Evolutionary conservation across 2,329 filamentous ascomycete species (phyloP).

Genomic region (Alternaria postmessia): DNA sequence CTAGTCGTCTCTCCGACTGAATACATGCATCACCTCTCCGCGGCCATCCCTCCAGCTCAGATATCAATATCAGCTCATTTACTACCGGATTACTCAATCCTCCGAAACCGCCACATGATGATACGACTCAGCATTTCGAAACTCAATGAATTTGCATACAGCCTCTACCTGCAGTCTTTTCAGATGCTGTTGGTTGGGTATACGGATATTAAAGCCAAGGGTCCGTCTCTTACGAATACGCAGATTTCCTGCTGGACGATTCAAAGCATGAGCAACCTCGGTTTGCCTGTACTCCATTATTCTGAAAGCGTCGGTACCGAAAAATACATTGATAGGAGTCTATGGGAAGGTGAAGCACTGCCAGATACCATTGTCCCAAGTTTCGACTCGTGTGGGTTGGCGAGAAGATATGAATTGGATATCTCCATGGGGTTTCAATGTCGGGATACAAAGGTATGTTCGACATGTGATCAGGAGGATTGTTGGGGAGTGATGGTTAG

Average conservation of each 20-base stretch:
- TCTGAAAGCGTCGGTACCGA: conserved; percentile 4
- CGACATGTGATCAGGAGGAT: neutral
- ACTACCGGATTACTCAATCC: no score
- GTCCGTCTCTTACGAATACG: neutral
- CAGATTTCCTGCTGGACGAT: conserved; percentile 23
- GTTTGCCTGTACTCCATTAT: conserved; percentile 1
- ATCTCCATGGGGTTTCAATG: conserved; percentile 27
- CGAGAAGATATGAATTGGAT: conserved; percentile 25
- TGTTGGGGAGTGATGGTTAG: no score
- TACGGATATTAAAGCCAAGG: no score
- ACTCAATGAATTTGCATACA: no score
- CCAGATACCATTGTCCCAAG: conserved; percentile 17
- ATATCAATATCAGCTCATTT: no score
- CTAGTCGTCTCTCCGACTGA: no score
- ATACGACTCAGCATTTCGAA: no score
- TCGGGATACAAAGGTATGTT: conserved; percentile 5
- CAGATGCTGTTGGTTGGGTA: no score
- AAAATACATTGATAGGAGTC: neutral
- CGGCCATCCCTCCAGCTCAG: no score
- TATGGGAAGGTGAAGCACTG: conserved; percentile 16
- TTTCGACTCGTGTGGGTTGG: conserved; percentile 22
- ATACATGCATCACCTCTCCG: no score
- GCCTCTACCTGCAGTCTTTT: no score
- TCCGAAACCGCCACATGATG: no score
- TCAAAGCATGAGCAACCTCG: conserved; percentile 24